Conservation (phyloP, 2,329 filamentous ascomycete genomes). For the Cladophialophora carrionii region DNA sequence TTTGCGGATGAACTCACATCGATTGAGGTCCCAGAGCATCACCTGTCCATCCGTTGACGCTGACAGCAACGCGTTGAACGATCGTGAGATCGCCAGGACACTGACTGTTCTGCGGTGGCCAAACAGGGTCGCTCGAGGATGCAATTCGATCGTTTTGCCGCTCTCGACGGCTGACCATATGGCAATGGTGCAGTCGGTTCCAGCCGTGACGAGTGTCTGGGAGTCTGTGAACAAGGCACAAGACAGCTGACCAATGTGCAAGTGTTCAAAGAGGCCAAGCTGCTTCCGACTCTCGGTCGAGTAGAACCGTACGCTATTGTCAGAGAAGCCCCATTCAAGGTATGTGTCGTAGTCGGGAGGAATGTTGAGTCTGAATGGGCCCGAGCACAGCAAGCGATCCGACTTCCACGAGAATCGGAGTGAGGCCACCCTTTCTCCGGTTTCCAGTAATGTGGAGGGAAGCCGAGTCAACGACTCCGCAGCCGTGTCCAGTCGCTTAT, state of each 20-base stretch:
- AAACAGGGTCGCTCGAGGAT: constrained; percentile 79
- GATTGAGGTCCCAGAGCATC: constrained; percentile 92
- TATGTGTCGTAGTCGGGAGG: constrained; percentile 86
- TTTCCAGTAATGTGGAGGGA: constrained; percentile 68
- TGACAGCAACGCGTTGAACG: constrained; percentile 85
- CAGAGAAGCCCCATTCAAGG: constrained; percentile 93
- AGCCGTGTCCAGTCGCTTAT: constrained; percentile 74
- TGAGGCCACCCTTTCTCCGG: constrained; percentile 76
- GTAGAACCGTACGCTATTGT: constrained; percentile 91
- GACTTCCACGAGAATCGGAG: constrained; percentile 77
- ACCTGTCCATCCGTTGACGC: constrained; percentile 79
- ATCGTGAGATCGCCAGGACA: constrained; percentile 79
- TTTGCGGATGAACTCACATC: constrained; percentile 80
- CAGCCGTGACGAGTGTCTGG: constrained; percentile 86
- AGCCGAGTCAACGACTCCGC: constrained; percentile 76
- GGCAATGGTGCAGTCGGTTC: constrained; percentile 87
- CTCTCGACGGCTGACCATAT: constrained; percentile 72
- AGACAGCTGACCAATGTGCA: constrained; percentile 88
- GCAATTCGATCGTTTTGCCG: constrained; percentile 74
- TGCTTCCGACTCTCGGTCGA: constrained; percentile 79
- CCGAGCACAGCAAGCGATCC: constrained; percentile 80
- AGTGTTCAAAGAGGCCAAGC: constrained; percentile 87
- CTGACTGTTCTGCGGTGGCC: constrained; percentile 85
- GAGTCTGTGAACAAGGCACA: constrained; percentile 84
- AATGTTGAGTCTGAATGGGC: constrained; percentile 82